Evolutionary conservation across 1,139 yeast genomes (phyloP), one percentile per base, ranked within the genome.

Genomic region (Pichia inconspicua): DNA sequence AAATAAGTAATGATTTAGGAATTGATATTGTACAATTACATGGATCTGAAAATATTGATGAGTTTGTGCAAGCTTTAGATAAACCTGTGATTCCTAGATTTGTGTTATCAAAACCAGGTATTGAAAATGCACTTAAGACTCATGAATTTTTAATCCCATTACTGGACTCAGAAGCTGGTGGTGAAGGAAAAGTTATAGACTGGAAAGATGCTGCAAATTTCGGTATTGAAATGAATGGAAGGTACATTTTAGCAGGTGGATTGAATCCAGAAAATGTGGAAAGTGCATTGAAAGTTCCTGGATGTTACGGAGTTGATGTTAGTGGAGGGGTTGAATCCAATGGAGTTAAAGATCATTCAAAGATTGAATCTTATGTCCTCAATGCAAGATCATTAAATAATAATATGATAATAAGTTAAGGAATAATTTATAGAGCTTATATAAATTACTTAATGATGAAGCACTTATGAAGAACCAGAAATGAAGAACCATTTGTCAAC

Each of bases 401-500:
- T 15, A 22, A 9, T 28, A n/a, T 37, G 15, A 46, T 39, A 38
- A 37, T 35, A 42, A n/a, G 22, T 22, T 46, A 9, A 8, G 22
- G 31, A 32, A 25, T 15, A 8, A 38, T 34, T 34, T 34, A 34
- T 17, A 34, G 5, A 17, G 11, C 37, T 15, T 8, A 22, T 15
- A 34, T 15, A 32, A 36, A 39, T 8, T 17, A 41, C 25, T 19
- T 22, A 40, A 45, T 40, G 4, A 10, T 14, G 6, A 30, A 10
- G 14, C n/a, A 30, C n/a, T 66, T 70, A 79, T 61, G 81, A 81
- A 54, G 80, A 72, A 71, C 97, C 97, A 56, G 97, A 87, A 69
- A 92, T 92, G 80, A 82, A 92, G 80, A 92, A 92, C 98, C 98
- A 92, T 77, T 92, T 92, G 80, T 92, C 97, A 67, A 92, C 74